phyloP scores from a whole-genome alignment of 139 green algal species.

The Chlamydomonas sp. region DNA sequence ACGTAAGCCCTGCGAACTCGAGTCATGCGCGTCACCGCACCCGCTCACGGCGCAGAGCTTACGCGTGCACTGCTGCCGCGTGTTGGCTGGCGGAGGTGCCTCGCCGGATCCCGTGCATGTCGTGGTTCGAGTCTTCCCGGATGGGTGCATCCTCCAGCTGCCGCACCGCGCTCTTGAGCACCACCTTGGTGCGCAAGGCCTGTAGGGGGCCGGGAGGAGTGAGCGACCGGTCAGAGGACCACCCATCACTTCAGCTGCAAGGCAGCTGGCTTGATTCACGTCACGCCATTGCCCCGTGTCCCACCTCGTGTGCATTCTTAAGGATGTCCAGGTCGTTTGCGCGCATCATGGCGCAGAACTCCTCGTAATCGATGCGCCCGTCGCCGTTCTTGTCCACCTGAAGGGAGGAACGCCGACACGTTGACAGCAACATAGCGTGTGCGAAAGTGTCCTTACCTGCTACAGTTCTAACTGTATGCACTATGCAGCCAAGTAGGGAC shows the following conservation, averaged over 20 bases:
- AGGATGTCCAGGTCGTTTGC: constrained; percentile 39
- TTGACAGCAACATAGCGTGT: neutral
- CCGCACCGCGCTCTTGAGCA: neutral
- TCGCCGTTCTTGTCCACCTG: constrained; percentile 64
- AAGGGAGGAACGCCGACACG: neutral
- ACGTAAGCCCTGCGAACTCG: too few relatives aligned
- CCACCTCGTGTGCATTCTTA: constrained; percentile 36
- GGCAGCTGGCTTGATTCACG: neutral
- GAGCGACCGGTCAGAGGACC: neutral
- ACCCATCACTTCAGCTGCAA: neutral
- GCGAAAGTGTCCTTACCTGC: too few relatives aligned
- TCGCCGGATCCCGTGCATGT: too few relatives aligned
- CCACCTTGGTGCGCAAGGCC: constrained; percentile 27
- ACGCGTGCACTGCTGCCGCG: too few relatives aligned
- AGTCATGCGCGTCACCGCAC: too few relatives aligned
- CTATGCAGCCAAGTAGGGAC: too few relatives aligned
- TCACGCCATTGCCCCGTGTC: neutral
- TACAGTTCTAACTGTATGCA: too few relatives aligned
- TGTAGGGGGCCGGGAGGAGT: neutral
- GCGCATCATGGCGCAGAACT: constrained; percentile 56
- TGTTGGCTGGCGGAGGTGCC: too few relatives aligned
- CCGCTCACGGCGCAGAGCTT: too few relatives aligned
- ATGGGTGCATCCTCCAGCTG: too few relatives aligned
- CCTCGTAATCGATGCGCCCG: constrained; percentile 52
- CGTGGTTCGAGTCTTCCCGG: too few relatives aligned